Conservation (phyloP, 345 rosid genomes). For the Brassica rapa region DNA sequence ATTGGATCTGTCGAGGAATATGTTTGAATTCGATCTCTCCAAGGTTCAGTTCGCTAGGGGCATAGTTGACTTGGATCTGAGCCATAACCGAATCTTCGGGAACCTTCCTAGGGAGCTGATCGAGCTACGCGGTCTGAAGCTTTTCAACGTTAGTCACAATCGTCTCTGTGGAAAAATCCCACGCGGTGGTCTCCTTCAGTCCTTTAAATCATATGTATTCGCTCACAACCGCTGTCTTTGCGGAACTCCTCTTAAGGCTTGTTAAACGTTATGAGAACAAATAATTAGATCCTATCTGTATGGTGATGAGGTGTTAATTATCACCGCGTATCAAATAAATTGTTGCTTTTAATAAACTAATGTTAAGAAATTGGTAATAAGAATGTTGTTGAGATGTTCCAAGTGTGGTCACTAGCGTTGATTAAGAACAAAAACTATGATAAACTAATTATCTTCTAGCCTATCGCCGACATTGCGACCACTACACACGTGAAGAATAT, state of each 20-base stretch:
- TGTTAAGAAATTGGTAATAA: background rate
- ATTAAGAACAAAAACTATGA: background rate
- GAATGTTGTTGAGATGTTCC: background rate
- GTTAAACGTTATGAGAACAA: conserved; percentile 31
- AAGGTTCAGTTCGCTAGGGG: conserved; percentile 51
- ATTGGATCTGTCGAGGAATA: conserved; percentile 61
- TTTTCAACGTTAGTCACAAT: conserved; percentile 71
- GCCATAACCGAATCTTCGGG: conserved; percentile 68
- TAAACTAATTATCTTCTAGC: background rate
- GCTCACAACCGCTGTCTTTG: conserved; percentile 79
- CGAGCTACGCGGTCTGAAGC: conserved; percentile 35
- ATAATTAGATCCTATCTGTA: background rate
- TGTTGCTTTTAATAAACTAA: background rate
- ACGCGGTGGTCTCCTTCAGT: conserved; percentile 66
- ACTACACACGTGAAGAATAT: background rate
- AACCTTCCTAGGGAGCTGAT: conserved; percentile 51
- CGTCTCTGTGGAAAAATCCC: conserved; percentile 72
- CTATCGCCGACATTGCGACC: background rate
- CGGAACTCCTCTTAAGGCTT: conserved; percentile 62
- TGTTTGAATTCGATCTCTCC: conserved; percentile 60
- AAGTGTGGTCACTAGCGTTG: background rate
- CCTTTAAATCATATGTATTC: conserved; percentile 48
- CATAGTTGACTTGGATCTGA: conserved; percentile 55
- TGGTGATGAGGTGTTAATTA: conserved; percentile 3
- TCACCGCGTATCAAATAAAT: background rate